Percentiles rank a stretch among this genome's conserved stretches.
Conservation (phyloP, 1,139 yeast species). For the Candida frijolesensis region DNA sequence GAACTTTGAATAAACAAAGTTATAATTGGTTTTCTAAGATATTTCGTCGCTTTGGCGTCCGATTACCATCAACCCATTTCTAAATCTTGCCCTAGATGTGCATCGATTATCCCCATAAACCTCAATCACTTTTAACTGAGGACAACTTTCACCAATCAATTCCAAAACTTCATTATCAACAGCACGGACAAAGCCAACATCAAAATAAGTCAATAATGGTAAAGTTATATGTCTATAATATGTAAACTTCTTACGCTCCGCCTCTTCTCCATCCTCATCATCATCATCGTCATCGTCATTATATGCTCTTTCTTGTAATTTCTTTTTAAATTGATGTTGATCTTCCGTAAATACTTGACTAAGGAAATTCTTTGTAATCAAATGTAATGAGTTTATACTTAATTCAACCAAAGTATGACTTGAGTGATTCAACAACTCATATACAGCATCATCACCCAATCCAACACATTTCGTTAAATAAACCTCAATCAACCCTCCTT, state of each 20-base stretch:
- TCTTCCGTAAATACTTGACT: slow-evolving; percentile 42
- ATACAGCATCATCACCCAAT: slow-evolving; percentile 62
- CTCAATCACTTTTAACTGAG: slow-evolving; percentile 64
- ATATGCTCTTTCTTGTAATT: slow-evolving; percentile 25
- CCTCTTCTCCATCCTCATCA: slow-evolving; percentile 6
- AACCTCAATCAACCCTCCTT: slow-evolving; percentile 62
- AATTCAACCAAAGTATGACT: slow-evolving; percentile 66
- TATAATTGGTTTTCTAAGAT: slow-evolving; percentile 3
- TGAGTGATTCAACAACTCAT: slow-evolving; percentile 65
- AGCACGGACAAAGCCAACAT: slow-evolving; percentile 75
- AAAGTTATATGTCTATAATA: slow-evolving; percentile 27
- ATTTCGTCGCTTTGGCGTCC: slow-evolving; percentile 64
- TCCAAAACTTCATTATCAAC: slow-evolving; percentile 67
- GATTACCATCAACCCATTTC: slow-evolving; percentile 61
- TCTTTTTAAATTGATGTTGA: slow-evolving; percentile 30
- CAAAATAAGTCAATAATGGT: slow-evolving; percentile 64
- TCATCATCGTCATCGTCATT: slow-evolving; percentile 14
- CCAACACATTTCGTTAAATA: slow-evolving; percentile 67
- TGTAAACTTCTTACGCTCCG: too few species aligned
- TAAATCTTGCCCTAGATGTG: slow-evolving; percentile 53
- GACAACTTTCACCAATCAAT: slow-evolving; percentile 56
- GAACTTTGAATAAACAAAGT: neutral
- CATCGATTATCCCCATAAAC: slow-evolving; percentile 79
- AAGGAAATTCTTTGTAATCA: slow-evolving; percentile 54
- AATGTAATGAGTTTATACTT: slow-evolving; percentile 68